phyloP scores from a whole-genome alignment of 2,329 filamentous ascomycete genomes.

The Xylaria sp. region DNA sequence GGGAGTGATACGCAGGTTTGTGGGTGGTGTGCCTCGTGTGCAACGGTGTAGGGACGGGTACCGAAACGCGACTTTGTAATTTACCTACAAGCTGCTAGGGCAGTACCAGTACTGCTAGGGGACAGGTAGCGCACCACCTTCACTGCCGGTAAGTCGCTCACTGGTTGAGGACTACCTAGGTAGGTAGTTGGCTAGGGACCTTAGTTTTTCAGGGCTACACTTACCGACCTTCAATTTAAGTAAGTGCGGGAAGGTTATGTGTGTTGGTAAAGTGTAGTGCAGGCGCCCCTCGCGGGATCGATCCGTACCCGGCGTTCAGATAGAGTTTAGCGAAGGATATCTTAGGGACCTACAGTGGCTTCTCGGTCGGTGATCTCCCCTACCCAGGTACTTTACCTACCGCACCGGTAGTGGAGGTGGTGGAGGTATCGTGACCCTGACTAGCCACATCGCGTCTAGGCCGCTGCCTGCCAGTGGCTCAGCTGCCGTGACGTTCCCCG shows the following conservation, averaged over 20 bases:
- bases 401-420: background rate
- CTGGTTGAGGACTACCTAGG: no score
- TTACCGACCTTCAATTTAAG: no score
- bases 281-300: background rate
- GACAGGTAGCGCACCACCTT: no score
- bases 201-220: no score
- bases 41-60: background rate
- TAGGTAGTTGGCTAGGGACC: no score
- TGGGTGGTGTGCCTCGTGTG: slow-evolving; percentile 12
- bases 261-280: no score
- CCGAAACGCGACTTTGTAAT: slow-evolving; percentile 6
- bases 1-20: background rate
- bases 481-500: slow-evolving; percentile 25
- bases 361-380: background rate
- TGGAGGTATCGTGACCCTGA: slow-evolving; percentile 23
- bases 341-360: background rate
- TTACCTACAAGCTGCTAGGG: background rate
- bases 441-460: slow-evolving; percentile 30
- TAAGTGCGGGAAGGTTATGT: no score
- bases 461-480: slow-evolving; percentile 31
- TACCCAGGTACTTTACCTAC: background rate
- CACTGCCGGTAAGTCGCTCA: no score
- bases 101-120: background rate
- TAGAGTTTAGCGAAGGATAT: no score
- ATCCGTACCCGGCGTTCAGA: slow-evolving; percentile 1